Percentiles rank a stretch among this genome's conserved stretches.
Conservation (phyloP, 2,329 filamentous ascomycete genomes). For the Capronia coronata region DNA sequence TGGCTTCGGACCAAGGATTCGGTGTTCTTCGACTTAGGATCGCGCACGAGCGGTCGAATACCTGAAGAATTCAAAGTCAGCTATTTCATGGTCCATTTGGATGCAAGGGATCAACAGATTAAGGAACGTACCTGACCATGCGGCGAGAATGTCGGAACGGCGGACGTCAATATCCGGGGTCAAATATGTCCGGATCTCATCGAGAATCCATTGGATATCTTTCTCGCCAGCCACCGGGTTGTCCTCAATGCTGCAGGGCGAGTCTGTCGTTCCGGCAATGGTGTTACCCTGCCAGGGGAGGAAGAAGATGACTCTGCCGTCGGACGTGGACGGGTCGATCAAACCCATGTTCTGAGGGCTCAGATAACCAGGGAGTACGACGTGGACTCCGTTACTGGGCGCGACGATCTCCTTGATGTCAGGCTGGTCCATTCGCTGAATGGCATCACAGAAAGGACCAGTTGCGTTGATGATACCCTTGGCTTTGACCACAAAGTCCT, state of each 20-base stretch:
- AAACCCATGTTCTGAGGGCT: constrained; percentile 73
- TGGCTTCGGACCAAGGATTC: constrained; percentile 84
- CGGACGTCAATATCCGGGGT: constrained; percentile 78
- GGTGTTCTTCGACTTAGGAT: constrained; percentile 77
- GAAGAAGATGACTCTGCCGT: constrained; percentile 88
- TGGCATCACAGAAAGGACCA: constrained; percentile 80
- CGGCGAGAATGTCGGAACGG: constrained; percentile 75
- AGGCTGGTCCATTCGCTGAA: constrained; percentile 76
- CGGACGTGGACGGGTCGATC: constrained; percentile 78
- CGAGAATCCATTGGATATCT: constrained; percentile 81
- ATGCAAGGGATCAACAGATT: background rate
- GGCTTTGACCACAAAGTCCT: constrained; percentile 62
- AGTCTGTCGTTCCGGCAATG: constrained; percentile 81
- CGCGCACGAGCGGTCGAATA: constrained; percentile 77
- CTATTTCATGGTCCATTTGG: background rate
- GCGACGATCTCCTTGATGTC: constrained; percentile 69
- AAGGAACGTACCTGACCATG: constrained; percentile 64
- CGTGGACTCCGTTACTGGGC: constrained; percentile 75
- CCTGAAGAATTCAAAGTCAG: constrained; percentile 32
- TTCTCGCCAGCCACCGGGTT: constrained; percentile 74
- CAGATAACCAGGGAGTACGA: constrained; percentile 81
- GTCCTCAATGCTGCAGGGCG: constrained; percentile 62
- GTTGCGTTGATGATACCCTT: constrained; percentile 84
- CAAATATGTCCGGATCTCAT: constrained; percentile 73
- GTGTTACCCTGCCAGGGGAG: constrained; percentile 89